phyloP scores from a whole-genome alignment of 2,329 filamentous ascomycete genomes.

The Trichoderma sp. region DNA sequence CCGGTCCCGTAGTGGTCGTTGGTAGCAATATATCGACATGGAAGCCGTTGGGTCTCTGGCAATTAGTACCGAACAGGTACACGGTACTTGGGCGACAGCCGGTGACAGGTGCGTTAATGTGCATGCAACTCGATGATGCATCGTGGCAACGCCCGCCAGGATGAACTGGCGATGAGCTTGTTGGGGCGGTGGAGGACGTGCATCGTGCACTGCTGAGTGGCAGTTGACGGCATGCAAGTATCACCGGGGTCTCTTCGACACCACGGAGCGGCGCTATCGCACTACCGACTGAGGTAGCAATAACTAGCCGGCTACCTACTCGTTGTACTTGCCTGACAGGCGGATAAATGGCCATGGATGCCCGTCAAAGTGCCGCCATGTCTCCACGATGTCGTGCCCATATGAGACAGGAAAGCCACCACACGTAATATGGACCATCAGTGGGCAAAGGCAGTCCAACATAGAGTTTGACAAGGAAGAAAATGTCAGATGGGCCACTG shows the following conservation, averaged over 20 bases:
- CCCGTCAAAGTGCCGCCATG: background rate
- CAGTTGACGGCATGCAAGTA: background rate
- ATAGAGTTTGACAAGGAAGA: background rate
- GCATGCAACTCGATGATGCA: background rate
- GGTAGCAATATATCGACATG: background rate
- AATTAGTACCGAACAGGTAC: background rate
- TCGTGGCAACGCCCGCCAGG: background rate
- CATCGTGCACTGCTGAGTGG: background rate
- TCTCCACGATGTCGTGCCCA: background rate
- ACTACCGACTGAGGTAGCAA: background rate
- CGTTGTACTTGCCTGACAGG: background rate
- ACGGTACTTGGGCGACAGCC: background rate
- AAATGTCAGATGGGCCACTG: background rate
- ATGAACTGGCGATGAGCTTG: background rate
- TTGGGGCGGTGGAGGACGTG: background rate
- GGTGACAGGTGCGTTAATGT: background rate
- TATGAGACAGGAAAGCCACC: background rate
- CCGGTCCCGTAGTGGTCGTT: background rate
- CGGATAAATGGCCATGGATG: background rate
- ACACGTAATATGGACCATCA: background rate
- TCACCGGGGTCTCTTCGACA: background rate
- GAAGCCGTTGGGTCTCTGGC: background rate
- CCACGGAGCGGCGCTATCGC: background rate
- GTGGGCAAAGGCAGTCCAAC: background rate
- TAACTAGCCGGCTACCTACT: background rate